A percentile compares a stretch with the other conserved stretches of the same genome.
These are phyloP conservation scores for Pleurotus giganteus DNA, from an alignment of 768 basidiomycete genomes.

Conservation along the genomic window DNA sequence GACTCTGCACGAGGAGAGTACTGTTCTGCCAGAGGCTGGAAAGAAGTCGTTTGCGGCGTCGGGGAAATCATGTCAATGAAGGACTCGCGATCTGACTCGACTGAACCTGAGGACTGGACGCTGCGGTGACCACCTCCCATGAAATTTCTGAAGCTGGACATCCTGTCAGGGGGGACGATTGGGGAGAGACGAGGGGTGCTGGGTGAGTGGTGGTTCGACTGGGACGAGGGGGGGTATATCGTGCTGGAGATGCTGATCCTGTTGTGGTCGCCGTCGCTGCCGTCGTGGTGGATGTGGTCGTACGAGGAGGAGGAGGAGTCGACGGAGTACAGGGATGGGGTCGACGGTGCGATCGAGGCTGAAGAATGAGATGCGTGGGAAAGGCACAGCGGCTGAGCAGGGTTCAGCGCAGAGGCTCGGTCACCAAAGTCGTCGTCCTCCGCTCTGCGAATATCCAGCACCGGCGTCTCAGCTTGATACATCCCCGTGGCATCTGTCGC, in stretches of 20 bases:
- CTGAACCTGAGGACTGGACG: background rate
- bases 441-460: conserved; percentile 4
- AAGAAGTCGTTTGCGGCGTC: background rate
- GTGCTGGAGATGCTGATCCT: conserved; percentile 43
- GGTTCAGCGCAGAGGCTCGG: background rate
- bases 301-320: conserved; percentile 23
- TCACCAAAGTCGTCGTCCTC: conserved; percentile 4
- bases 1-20: background rate
- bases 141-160: conserved; percentile 23
- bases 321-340: conserved; percentile 19
- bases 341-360: conserved; percentile 13
- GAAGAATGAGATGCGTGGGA: conserved; percentile 7
- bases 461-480: conserved; percentile 6
- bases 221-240: conserved; percentile 34
- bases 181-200: conserved; percentile 24
- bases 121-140: conserved; percentile 5
- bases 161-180: conserved; percentile 18
- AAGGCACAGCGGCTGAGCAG: conserved; percentile 3
- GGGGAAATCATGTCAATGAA: conserved; percentile 47
- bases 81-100: conserved; percentile 22
- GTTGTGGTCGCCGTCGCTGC: conserved; percentile 22
- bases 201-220: conserved; percentile 19
- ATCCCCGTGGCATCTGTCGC: conserved; percentile 1
- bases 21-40: background rate
- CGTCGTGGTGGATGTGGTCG: conserved; percentile 27